phyloP scores from a whole-genome alignment of 257 asterid genomes.

The Solanum tarapatanum region DNA sequence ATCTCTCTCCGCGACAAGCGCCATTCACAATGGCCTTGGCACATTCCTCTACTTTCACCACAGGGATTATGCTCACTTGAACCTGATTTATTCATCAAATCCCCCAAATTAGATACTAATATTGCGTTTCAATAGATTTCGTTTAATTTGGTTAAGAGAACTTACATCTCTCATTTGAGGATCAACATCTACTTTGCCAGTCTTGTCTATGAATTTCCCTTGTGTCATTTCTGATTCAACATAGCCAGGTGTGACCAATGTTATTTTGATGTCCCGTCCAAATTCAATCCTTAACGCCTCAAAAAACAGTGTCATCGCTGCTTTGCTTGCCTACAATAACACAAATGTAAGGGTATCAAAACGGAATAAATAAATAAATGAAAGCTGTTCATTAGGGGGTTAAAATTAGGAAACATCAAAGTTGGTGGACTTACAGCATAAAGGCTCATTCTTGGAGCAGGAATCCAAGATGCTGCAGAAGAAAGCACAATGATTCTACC shows the following conservation, averaged over 20 bases:
- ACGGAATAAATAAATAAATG: not conserved
- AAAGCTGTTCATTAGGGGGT: not conserved
- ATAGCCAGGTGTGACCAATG: constrained; percentile 56
- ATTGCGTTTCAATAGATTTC: not conserved
- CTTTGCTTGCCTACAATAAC: constrained; percentile 59
- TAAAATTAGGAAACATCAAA: not conserved
- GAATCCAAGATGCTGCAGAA: constrained; percentile 63
- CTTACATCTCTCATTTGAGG: constrained; percentile 53
- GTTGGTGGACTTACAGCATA: constrained; percentile 29
- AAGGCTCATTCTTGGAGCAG: constrained; percentile 57
- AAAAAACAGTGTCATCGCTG: constrained; percentile 57
- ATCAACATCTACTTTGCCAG: constrained; percentile 34
- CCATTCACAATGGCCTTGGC: constrained; percentile 37
- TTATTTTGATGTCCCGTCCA: constrained; percentile 40
- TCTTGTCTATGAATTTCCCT: constrained; percentile 38
- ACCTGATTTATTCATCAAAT: not conserved
- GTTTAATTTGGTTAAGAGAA: not conserved
- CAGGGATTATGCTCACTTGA: constrained; percentile 11
- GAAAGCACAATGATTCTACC: constrained; percentile 56
- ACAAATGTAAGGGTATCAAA: not conserved
- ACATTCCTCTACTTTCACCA: constrained; percentile 27
- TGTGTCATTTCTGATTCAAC: constrained; percentile 61
- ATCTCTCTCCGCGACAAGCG: constrained; percentile 40
- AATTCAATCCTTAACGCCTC: constrained; percentile 56
- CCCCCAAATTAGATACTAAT: no score